Base-by-base conservation (phyloP, 1,139 yeast genomes). In the Magnusiomyces sp. region DNA sequence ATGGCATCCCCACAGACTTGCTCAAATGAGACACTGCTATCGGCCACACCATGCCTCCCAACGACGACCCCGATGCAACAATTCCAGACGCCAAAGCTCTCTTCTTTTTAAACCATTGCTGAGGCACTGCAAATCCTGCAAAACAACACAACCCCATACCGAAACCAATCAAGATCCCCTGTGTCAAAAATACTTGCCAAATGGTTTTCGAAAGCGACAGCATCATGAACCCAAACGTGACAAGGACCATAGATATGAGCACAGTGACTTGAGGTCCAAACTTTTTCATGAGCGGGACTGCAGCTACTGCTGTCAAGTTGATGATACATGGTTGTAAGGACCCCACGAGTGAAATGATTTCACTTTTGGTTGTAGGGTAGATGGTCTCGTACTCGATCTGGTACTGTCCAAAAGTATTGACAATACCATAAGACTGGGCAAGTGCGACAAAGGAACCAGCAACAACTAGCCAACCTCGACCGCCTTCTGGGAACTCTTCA, bases 11-110 rank as follows among this genome's bases (percentile, higher is more conserved):
- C 59, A 78, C 67, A 45, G 64, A 55, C 31, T 58, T 51, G 45
- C 68, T 62, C 40, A 75, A 56, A 7, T 60, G 59, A 32, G 70
- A 63, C n/a, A 72, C 62, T 2, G 67, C 69, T 51, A 73, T 67
- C 1, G 79, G 77, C 70, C 75, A 75, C 32, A 72, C 70, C 14
- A 82, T 72, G 2, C 88, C 88, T 1, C 86, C 89, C 5, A 74
- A 63, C 9, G 84, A 80, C 1, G 83, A 73, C 0, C 87, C 86
- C 1, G 80, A 74, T 0, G 81, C 73, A 0, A 78, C 76, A 1
- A 81, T 56, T 2, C 85, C 83, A 40, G 73, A 64, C 1, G 83
- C 87, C 27, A 80, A 62, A 0, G 81, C 78, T 52, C 84, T 70
- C 53, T 68, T 73, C 53, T 68, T 71, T 54, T 74, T 69, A 63